Base-by-base conservation (phyloP, 1,284 basidiomycete genomes). In the Abortiporus biennis region DNA sequence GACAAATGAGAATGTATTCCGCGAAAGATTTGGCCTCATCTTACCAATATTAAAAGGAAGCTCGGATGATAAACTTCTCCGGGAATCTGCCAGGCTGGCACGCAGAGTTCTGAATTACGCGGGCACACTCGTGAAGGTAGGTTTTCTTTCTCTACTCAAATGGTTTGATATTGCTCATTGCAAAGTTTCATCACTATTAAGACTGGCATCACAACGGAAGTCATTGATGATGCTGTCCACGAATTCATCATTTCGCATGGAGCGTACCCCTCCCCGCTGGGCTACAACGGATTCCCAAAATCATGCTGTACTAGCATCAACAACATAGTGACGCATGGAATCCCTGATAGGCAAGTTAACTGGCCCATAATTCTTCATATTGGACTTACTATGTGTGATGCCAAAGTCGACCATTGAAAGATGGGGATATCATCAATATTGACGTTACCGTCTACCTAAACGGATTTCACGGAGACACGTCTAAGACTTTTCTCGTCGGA, bases 241-340 rank as follows among this genome's bases (percentile, higher is more conserved):
- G 70, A 82, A 9, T 80, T 76, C 46, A 84, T 92, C 44, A 53
- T 88, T 29, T 58, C 67, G 0, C 67, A 72, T 45, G 71, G 70
- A n/a, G 91, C 88, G 22, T 96, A 96, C 58, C 93, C 93, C 0
- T 93, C 91, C 2, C 91, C 93, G 0, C 65, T 96, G 24, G 73
- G 73, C 0, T 96, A 95, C 62, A 69, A 74, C 20, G 82, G 80
- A 6, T 95, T 85, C 57, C 92, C 92, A 4, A 83, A 80, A 50
- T 87, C 90, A 24, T 89, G 88, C 53, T 94, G 92, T 57, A 95
- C 92, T 15, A 87, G 85, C 54, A 66, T 87, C 40, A 96, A 97
- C 58, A 96, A 96, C 52, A 68, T 92, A 36, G 73, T 90, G 36
- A 76, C 74, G 29, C 91, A 94, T 58, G 91, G 92, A 0, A 89